Evolutionary conservation across 2,329 filamentous ascomycete species (phyloP), one percentile per base, ranked within the genome.

Genomic region (Ascomycota sp.): DNA sequence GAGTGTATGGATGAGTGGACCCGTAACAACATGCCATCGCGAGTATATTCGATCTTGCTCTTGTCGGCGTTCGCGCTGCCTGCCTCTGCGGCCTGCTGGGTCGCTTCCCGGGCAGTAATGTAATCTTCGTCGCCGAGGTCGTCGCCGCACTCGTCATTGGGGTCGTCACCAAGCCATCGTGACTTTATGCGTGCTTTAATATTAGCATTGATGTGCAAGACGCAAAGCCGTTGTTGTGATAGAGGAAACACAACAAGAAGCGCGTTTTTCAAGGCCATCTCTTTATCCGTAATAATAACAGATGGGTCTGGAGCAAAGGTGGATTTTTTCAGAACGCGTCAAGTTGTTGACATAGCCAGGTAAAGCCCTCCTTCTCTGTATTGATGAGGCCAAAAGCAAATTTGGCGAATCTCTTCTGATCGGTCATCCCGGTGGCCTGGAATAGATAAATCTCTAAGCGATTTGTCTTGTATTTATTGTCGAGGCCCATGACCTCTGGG

Each of bases 391-490:
- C 12, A 13, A 28, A 28, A 4, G 10, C 11, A 20, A 28, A 28
- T 10, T 28, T 28, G 5, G 27, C 6, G 9, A 28, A n/a, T n/a
- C 5, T 10, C 10, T 21, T 6, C 20, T 20, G 20, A 28, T 28
- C 13, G n/a, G 19, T 28, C 19, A 28, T 12, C 8, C 12, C 20
- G 20, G 12, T 28, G 20, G 27, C 27, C 10, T 28, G n/a, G 20
- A 28, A 28, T 10, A 28, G 10, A 13, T 13, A 26, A 13, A 26
- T 26, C 25, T 26, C 17, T 13, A 26, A 26, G n/a, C 25, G 25
- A 12, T 28, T 28, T n/a, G 19, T 28, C 20, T 28, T 28, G 20
- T 28, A 28, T 21, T n/a, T 28, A 28, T 28, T 28, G 20, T 28
- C 20, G n/a, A 28, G 27, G 9, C 27, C 19, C n/a, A 28, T 7